phyloP scores from a whole-genome alignment of 2,329 filamentous ascomycete species.

The Bimuria novae-zelandiae region DNA sequence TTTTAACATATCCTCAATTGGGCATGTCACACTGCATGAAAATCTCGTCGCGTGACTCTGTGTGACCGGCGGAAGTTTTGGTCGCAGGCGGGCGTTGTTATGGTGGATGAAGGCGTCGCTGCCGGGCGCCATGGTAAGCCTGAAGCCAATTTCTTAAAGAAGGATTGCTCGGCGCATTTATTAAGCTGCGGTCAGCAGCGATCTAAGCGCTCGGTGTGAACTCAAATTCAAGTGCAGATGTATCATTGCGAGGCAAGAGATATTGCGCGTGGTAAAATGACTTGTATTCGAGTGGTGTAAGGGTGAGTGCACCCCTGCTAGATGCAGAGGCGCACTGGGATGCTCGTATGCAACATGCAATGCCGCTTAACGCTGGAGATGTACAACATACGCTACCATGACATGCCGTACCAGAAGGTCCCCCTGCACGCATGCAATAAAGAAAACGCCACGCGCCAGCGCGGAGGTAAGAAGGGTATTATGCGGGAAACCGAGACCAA shows the following conservation, averaged over 20 bases:
- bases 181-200: slow-evolving; percentile 1
- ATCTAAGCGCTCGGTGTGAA: slow-evolving; percentile 3
- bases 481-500: not conserved
- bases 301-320: not conserved
- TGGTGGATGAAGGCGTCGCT: too few species aligned
- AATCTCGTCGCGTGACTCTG: not conserved
- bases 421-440: not conserved
- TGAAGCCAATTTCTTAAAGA: not conserved
- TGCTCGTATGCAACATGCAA: not conserved
- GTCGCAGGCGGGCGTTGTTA: not conserved
- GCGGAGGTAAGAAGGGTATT: slow-evolving; percentile 1
- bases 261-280: not conserved
- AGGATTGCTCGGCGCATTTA: not conserved
- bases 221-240: not conserved
- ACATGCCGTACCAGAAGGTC: not conserved
- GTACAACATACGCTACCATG: not conserved
- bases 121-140: not conserved
- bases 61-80: not conserved
- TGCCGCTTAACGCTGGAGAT: not conserved
- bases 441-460: not conserved
- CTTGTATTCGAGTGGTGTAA: not conserved
- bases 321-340: not conserved
- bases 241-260: not conserved
- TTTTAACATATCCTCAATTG: not conserved
- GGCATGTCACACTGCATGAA: not conserved